Evolutionary conservation across 2,329 filamentous ascomycete genomes (phyloP).

Genomic region (Shiraia sp.): DNA sequence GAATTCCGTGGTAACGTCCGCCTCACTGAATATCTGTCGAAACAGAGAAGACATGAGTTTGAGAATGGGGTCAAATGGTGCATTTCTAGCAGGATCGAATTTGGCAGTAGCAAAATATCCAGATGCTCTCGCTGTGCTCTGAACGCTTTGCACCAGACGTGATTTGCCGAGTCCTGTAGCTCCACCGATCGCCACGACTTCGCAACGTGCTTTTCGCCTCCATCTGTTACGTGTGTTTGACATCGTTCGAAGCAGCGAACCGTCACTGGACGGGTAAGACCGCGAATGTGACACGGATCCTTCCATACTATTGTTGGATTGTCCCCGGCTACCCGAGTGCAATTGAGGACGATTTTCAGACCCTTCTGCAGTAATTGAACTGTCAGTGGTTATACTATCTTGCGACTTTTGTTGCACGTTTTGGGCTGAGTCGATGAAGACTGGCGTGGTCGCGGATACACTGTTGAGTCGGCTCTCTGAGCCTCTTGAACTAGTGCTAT

Average conservation of each 20-base stretch:
- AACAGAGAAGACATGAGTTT: conserved; percentile 64
- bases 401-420: conserved; percentile 33
- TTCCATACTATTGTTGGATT: conserved; percentile 38
- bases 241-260: conserved; percentile 26
- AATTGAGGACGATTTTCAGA: conserved; percentile 27
- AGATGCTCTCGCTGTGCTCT: conserved; percentile 58
- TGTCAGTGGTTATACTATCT: conserved; percentile 30
- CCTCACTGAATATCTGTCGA: conserved; percentile 67
- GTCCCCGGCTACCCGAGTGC: conserved; percentile 19
- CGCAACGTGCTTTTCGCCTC: conserved; percentile 59
- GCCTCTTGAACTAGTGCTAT: conserved; percentile 59
- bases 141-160: conserved; percentile 61
- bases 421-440: conserved; percentile 31
- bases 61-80: conserved; percentile 65
- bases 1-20: conserved; percentile 64
- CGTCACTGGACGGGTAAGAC: conserved; percentile 33
- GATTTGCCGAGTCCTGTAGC: conserved; percentile 64
- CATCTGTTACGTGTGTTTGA: conserved; percentile 45
- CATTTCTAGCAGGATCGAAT: conserved; percentile 62
- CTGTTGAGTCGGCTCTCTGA: conserved; percentile 51
- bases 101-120: conserved; percentile 65
- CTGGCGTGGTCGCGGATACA: conserved; percentile 27
- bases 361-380: conserved; percentile 26
- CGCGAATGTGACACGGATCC: conserved; percentile 27
- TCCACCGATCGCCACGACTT: conserved; percentile 62